phyloP scores from a whole-genome alignment of 2,329 filamentous ascomycete species.

The Arthroderma sp. region DNA sequence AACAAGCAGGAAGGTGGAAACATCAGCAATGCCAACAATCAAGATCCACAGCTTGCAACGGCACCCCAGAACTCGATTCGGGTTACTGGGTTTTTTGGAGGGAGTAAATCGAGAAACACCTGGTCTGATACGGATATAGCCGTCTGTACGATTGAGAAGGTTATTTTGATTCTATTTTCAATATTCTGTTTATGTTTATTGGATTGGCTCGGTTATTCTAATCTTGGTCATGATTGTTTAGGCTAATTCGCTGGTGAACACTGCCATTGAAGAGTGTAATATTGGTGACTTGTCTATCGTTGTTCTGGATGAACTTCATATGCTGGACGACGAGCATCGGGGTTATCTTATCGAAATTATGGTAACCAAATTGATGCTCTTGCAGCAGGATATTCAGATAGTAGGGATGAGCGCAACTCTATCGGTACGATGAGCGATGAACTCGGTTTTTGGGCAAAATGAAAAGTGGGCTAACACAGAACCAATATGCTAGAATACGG shows the following conservation, averaged over 20 bases:
- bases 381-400: constrained; percentile 56
- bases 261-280: constrained; percentile 56
- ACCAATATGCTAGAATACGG: constrained; percentile 46
- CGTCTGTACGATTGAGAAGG: constrained; percentile 70
- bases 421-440: constrained; percentile 37
- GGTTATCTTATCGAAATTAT: constrained; percentile 65
- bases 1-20: constrained; percentile 22
- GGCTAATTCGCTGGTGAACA: constrained; percentile 63
- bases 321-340: constrained; percentile 63
- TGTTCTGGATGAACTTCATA: constrained; percentile 68
- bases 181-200: constrained; percentile 1
- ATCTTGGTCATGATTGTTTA: constrained; percentile 19
- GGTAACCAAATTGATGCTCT: constrained; percentile 56
- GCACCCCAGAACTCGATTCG: constrained; percentile 47
- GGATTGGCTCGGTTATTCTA: neutral
- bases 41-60: constrained; percentile 37
- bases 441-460: neutral
- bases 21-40: constrained; percentile 20
- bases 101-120: constrained; percentile 50
- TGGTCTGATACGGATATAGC: constrained; percentile 68
- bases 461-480: neutral
- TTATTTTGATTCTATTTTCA: constrained; percentile 17
- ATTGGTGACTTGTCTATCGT: constrained; percentile 51
- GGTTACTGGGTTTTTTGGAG: constrained; percentile 62
- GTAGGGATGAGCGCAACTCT: constrained; percentile 71